Evolutionary conservation across 331 rosid species (phyloP).

Genomic region (Malus hybrid): DNA sequence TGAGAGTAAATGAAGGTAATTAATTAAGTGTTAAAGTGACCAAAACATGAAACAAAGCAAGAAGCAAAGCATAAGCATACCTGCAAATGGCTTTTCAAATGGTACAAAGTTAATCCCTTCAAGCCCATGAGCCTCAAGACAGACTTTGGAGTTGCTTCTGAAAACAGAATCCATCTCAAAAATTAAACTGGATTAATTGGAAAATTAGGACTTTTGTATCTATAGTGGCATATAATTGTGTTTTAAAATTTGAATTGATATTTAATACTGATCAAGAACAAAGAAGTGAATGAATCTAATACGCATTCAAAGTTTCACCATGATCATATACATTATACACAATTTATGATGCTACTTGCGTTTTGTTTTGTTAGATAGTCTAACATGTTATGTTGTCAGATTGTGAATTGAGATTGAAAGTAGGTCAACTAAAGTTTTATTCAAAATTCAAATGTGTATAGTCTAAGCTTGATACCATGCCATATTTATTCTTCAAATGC

Average conservation of each 20-base stretch:
- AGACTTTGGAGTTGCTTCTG: constrained; percentile 96
- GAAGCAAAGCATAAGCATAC: constrained; percentile 13
- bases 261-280: too few relatives aligned
- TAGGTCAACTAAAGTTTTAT: background rate
- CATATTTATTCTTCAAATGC: background rate
- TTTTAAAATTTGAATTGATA: too few relatives aligned
- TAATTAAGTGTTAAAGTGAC: background rate
- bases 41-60: background rate
- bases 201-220: too few relatives aligned
- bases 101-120: constrained; percentile 93
- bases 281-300: too few relatives aligned
- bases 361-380: too few relatives aligned
- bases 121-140: constrained; percentile 87
- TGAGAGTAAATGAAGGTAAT: background rate
- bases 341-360: too few relatives aligned
- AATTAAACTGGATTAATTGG: background rate
- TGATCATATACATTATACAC: too few relatives aligned
- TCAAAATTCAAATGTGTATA: too few relatives aligned
- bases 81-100: constrained; percentile 99
- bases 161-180: constrained; percentile 10
- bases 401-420: background rate
- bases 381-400: background rate
- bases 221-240: too few relatives aligned
- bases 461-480: too few relatives aligned
- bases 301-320: too few relatives aligned